Base-by-base conservation (phyloP, 2,329 filamentous ascomycete species). In the Monosporascus sp. region DNA sequence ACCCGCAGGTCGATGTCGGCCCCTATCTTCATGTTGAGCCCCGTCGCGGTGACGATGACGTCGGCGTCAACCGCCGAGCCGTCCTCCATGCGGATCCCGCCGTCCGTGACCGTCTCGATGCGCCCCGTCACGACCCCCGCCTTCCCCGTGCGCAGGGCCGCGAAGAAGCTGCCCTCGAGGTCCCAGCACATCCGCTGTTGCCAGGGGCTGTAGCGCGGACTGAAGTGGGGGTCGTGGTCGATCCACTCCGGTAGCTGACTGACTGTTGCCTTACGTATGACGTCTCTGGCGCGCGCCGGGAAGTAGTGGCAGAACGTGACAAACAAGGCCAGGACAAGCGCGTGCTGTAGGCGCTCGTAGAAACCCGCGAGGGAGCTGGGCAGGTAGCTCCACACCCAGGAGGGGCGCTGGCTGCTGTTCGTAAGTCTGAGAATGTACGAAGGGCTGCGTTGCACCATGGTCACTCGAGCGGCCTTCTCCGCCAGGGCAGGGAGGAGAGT, bases 401-500 rank as follows among this genome's bases (percentile, higher is more conserved):
- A 61, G 6, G 65, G 62, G 3, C 73, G 57, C 14, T 63, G 54
- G 38, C 67, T 69, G 17, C 62, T 61, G n/a, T 78, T 74, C 0
- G 79, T 74, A 1, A 82, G 57, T 1, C 75, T 70, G 18, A 88
- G 60, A 51, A 92, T 77, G 62, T 89, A 92, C 0, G 79, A 80
- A 0, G 90, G 90, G 46, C 84, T 90, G 53, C 90, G 83, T 70
- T 95, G 90, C 3, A 95, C 77, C 82, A 93, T 90, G 1, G 88
- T 93, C 27, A 91, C 83, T 15, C 81, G 78, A 6, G 70, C 72
- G 6, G 87, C 88, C 39, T 79, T 80, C 42, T 87, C 72, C 1
- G 84, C 82, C 45, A 95, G 70, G 47, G 77, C 80, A 0, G 90
- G 90, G 3, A 95, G 68, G 1, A 96, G 76, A 0, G 90, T 94